phyloP scores from a whole-genome alignment of 2,329 filamentous ascomycete species.

The Pseudopyrenochaeta lycopersici region DNA sequence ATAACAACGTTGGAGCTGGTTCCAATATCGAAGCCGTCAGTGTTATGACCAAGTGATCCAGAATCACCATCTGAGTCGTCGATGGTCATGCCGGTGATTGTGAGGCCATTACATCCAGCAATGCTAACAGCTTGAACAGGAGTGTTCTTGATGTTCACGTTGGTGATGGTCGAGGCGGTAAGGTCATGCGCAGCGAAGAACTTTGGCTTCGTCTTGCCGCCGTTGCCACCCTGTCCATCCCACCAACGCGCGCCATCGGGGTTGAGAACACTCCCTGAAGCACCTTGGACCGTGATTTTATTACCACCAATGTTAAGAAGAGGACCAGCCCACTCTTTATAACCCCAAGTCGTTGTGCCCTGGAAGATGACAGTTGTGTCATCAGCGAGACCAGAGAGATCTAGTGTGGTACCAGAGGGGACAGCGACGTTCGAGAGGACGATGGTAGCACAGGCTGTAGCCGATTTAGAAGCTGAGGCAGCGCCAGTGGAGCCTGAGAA shows the following conservation, averaged over 20 bases:
- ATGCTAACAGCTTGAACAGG: slow-evolving; percentile 63
- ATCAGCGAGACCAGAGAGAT: slow-evolving; percentile 62
- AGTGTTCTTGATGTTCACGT: slow-evolving; percentile 62
- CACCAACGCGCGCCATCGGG: slow-evolving; percentile 65
- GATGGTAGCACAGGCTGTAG: slow-evolving; percentile 64
- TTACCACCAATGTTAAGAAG: slow-evolving; percentile 67
- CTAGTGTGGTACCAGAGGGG: slow-evolving; percentile 66
- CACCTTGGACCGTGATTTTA: slow-evolving; percentile 67
- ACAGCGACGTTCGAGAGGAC: slow-evolving; percentile 63
- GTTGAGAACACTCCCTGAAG: slow-evolving; percentile 63
- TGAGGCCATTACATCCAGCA: slow-evolving; percentile 54
- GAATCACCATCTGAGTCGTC: slow-evolving; percentile 65
- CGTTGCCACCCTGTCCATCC: slow-evolving; percentile 56
- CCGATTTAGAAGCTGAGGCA: slow-evolving; percentile 56
- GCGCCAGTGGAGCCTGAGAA: slow-evolving; percentile 58
- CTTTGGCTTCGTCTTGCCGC: slow-evolving; percentile 56
- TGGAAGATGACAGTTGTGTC: slow-evolving; percentile 68
- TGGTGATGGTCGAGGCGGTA: slow-evolving; percentile 58
- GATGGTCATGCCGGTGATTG: slow-evolving; percentile 61
- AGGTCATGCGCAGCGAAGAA: slow-evolving; percentile 66
- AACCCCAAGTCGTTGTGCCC: slow-evolving; percentile 72
- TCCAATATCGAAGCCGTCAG: slow-evolving; percentile 66
- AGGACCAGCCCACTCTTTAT: slow-evolving; percentile 71
- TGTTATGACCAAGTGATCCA: slow-evolving; percentile 55
- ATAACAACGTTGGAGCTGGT: slow-evolving; percentile 59